A percentile compares a stretch with the other conserved stretches of the same genome.
phyloP scores from a whole-genome alignment of 768 basidiomycete genomes.

The Naganishia friedmannii region DNA sequence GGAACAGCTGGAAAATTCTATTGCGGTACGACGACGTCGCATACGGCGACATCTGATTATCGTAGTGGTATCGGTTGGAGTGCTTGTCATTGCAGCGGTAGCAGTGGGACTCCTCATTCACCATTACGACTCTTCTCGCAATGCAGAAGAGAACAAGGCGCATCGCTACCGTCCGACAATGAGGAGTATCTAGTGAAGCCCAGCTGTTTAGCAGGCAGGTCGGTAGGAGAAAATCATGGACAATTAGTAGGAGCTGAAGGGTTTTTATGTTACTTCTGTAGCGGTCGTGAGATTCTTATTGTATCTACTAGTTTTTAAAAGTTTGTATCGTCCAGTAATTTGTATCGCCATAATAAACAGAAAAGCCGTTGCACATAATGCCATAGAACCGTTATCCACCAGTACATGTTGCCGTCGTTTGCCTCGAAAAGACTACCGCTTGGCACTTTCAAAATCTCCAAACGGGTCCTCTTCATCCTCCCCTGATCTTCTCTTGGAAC shows the following conservation, averaged over 20 bases:
- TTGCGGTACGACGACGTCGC: not conserved
- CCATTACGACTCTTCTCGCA: not conserved
- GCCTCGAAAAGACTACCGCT: not conserved
- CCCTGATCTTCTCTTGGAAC: not conserved
- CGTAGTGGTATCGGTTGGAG: not conserved
- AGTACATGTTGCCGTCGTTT: not conserved
- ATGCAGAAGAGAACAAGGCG: not conserved
- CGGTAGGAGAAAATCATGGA: not conserved
- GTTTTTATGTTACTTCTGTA: not conserved
- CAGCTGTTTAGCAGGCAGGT: not conserved
- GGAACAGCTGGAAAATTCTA: not conserved
- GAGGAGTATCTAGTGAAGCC: not conserved
- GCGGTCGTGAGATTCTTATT: not conserved
- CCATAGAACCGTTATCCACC: not conserved
- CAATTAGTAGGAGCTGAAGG: not conserved
- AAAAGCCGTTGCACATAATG: not conserved
- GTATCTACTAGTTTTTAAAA: not conserved
- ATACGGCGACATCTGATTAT: not conserved
- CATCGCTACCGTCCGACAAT: not conserved
- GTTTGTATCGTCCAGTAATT: not conserved
- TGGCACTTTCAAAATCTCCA: slow-evolving; percentile 43
- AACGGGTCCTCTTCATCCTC: slow-evolving; percentile 38
- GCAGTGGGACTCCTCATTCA: not conserved
- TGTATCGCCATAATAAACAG: not conserved
- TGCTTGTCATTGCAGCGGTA: not conserved